Evolutionary conservation across 2,329 filamentous ascomycete genomes (phyloP).

Genomic region (Penicillium sp.): DNA sequence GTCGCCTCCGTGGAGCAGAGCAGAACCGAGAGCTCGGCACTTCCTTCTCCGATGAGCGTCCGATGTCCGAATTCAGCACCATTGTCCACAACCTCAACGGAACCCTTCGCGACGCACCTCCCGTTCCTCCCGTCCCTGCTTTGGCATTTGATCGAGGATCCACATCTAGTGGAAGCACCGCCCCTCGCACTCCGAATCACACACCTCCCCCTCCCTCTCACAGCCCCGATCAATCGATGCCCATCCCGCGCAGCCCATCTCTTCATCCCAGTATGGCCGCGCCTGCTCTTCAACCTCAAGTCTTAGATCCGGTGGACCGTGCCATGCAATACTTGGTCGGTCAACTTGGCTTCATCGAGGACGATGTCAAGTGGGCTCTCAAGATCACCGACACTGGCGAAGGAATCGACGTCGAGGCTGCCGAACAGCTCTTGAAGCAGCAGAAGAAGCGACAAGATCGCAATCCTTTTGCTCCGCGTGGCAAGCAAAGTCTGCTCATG

Average conservation of each 20-base stretch:
- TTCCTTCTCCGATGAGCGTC: conserved; percentile 33
- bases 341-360: conserved; percentile 54
- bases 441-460: conserved; percentile 28
- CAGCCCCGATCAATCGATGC: conserved; percentile 1
- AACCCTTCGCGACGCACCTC: conserved; percentile 2
- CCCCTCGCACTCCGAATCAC: conserved; percentile 11
- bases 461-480: conserved; percentile 13
- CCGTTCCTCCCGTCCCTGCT: conserved; percentile 6
- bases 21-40: conserved; percentile 10
- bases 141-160: conserved; percentile 9
- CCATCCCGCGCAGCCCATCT: conserved; percentile 1
- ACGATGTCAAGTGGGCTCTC: conserved; percentile 53
- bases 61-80: conserved; percentile 36
- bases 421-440: conserved; percentile 50
- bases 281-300: conserved; percentile 20
- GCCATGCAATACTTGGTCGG: conserved; percentile 52
- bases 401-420: conserved; percentile 52
- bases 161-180: conserved; percentile 16
- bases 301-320: conserved; percentile 51
- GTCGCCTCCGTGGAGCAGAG: conserved; percentile 14
- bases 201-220: conserved; percentile 6
- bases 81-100: conserved; percentile 35
- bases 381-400: conserved; percentile 56
- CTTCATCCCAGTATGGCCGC: background rate
- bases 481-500: conserved; percentile 18